A percentile compares a stretch with the other conserved stretches of the same genome.
These are phyloP conservation scores for Dalbergia oliveri DNA, from an alignment of 306 rosid genomes.

Conservation along the genomic window DNA sequence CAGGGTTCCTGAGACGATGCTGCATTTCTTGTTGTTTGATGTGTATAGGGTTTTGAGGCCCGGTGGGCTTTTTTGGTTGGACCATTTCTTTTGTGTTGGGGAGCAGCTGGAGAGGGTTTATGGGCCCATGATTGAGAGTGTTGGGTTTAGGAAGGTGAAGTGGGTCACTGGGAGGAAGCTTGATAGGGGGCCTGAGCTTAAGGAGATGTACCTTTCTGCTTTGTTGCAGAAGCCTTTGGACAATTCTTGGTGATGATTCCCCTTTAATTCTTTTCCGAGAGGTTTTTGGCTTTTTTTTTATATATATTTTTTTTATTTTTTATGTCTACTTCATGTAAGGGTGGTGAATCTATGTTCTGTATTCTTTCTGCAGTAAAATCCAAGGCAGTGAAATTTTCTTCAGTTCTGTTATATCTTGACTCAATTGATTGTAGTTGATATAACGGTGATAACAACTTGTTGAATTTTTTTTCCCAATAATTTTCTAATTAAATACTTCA, in stretches of 20 bases:
- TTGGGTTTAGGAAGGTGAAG: constrained; percentile 56
- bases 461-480: too few species aligned
- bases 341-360: too few species aligned
- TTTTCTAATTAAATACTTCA: too few species aligned
- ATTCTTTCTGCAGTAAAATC: too few species aligned
- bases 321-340: too few species aligned
- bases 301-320: too few species aligned
- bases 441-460: too few species aligned
- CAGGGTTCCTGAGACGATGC: constrained; percentile 49
- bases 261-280: too few species aligned
- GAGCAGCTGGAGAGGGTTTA: constrained; percentile 51
- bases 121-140: constrained; percentile 54
- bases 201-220: constrained; percentile 61
- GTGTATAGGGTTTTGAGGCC: constrained; percentile 59
- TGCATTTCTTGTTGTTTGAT: constrained; percentile 52
- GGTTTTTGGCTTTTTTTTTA: too few species aligned
- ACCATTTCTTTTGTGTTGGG: constrained; percentile 59
- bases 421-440: too few species aligned
- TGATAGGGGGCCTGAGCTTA: constrained; percentile 47
- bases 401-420: too few species aligned
- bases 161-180: constrained; percentile 61
- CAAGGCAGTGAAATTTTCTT: too few species aligned
- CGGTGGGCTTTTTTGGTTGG: constrained; percentile 64
- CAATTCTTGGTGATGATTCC: constrained; percentile 43
- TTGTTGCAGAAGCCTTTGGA: constrained; percentile 61